Evolutionary conservation across 2,329 filamentous ascomycete genomes (phyloP).

Genomic region (Seiridium cupressi): DNA sequence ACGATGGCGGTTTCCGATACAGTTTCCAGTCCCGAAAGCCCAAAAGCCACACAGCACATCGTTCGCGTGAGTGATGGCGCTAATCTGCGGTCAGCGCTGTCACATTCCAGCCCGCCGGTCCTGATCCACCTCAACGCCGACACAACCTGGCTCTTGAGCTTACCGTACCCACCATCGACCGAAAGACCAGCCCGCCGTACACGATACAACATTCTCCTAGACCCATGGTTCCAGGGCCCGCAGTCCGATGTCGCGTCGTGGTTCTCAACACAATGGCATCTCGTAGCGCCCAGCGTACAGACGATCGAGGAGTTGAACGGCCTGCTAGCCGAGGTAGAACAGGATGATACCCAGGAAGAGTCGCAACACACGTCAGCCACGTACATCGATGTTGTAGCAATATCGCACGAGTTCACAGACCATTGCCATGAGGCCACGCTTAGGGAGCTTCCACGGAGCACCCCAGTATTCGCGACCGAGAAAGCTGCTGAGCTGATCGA

Average conservation of each 20-base stretch:
- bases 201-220: slow-evolving; percentile 64
- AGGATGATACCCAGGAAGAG: not conserved
- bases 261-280: slow-evolving; percentile 66
- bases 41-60: not conserved
- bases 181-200: slow-evolving; percentile 40
- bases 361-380: slow-evolving; percentile 24
- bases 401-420: slow-evolving; percentile 68
- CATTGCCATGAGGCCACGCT: slow-evolving; percentile 65
- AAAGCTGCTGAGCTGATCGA: slow-evolving; percentile 56
- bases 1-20: not conserved
- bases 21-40: no score
- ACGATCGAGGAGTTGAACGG: slow-evolving; percentile 55
- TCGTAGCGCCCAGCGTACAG: slow-evolving; percentile 49
- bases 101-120: slow-evolving; percentile 29
- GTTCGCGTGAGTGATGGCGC: slow-evolving; percentile 7
- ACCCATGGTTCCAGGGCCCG: slow-evolving; percentile 63
- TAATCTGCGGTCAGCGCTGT: not conserved
- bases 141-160: slow-evolving; percentile 65
- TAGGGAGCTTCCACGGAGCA: slow-evolving; percentile 47
- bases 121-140: slow-evolving; percentile 67
- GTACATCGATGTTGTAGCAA: slow-evolving; percentile 56
- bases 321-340: slow-evolving; percentile 48
- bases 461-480: slow-evolving; percentile 59
- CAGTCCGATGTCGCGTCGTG: slow-evolving; percentile 63
- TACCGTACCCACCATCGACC: slow-evolving; percentile 50